Percentiles rank a stretch among this genome's conserved stretches.
Conservation (phyloP, 495 filamentous ascomycete genomes). For the Aspergillus homomorphus region DNA sequence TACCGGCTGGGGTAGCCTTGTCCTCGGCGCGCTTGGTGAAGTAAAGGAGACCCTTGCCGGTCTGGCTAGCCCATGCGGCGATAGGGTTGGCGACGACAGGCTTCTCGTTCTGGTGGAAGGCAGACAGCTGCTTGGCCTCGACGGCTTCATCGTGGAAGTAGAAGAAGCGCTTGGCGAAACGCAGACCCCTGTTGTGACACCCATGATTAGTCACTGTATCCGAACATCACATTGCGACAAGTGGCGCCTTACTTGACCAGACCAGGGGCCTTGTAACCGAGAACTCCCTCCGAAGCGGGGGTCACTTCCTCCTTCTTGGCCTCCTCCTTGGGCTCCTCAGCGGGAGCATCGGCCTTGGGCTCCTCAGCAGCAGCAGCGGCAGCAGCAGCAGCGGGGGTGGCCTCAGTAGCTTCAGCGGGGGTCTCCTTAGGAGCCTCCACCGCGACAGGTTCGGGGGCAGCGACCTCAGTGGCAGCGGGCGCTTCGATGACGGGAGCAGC, state of each 20-base stretch:
- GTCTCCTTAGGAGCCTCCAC: constrained; percentile 38
- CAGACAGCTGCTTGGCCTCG: constrained; percentile 65
- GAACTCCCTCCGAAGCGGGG: constrained; percentile 62
- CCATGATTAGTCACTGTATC: constrained; percentile 18
- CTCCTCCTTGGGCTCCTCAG: constrained; percentile 49
- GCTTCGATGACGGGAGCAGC: constrained; percentile 36
- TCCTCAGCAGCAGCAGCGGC: constrained; percentile 48
- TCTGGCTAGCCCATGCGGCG: constrained; percentile 84
- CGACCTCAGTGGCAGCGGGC: constrained; percentile 26
- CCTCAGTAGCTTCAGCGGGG: constrained; percentile 34
- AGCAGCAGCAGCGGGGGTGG: constrained; percentile 39
- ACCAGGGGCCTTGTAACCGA: constrained; percentile 86
- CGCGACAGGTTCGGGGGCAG: constrained; percentile 34
- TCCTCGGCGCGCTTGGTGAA: constrained; percentile 81
- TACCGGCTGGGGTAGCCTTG: constrained; percentile 74
- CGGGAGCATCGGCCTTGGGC: constrained; percentile 33
- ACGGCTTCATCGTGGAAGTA: constrained; percentile 86
- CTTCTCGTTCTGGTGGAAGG: constrained; percentile 87
- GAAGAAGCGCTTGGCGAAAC: constrained; percentile 79
- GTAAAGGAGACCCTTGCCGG: constrained; percentile 93
- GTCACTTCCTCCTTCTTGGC: constrained; percentile 51
- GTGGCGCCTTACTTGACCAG: constrained; percentile 75
- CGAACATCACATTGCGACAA: constrained; percentile 4
- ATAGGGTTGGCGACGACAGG: constrained; percentile 68
- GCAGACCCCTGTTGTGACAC: constrained; percentile 48